Conservation (phyloP, 768 basidiomycete genomes). For the Boletus rubroflammeus region DNA sequence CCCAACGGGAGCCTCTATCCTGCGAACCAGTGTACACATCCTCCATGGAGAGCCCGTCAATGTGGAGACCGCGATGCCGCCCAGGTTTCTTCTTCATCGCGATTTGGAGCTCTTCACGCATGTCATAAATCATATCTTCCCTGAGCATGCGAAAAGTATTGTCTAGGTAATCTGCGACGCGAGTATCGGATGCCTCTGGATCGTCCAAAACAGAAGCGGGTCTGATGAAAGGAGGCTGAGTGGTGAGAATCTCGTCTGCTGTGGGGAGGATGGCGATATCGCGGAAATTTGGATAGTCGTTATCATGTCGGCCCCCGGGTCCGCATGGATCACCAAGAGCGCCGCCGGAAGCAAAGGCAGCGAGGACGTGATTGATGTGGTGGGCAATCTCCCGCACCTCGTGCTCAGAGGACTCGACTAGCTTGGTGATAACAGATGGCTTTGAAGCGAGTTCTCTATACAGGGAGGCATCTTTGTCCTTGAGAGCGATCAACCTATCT, state of each 20-base stretch:
- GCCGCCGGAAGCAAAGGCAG: constrained; percentile 25
- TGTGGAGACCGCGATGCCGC: constrained; percentile 35
- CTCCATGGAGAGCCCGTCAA: constrained; percentile 37
- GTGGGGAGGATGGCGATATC: constrained; percentile 63
- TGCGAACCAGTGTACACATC: constrained; percentile 37
- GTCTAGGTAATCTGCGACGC: constrained; percentile 52
- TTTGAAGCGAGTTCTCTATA: constrained; percentile 42
- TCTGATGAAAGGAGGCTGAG: constrained; percentile 50
- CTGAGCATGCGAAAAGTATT: constrained; percentile 63
- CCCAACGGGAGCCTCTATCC: constrained; percentile 37
- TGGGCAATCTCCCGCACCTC: constrained; percentile 34
- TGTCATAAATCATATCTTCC: constrained; percentile 61
- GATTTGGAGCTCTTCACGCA: constrained; percentile 55
- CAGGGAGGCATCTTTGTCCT: constrained; percentile 29
- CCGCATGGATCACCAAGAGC: constrained; percentile 17
- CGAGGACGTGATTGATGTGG: constrained; percentile 41
- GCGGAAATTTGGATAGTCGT: constrained; percentile 60
- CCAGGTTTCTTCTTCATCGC: constrained; percentile 41
- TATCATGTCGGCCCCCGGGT: constrained; percentile 70
- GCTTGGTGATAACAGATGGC: constrained; percentile 22
- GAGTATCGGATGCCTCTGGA: constrained; percentile 34
- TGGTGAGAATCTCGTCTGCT: constrained; percentile 52
- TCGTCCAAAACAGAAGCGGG: constrained; percentile 44
- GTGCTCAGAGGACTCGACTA: constrained; percentile 24
- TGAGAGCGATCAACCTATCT: constrained; percentile 42